Conservation (phyloP, 495 filamentous ascomycete species). For the Margaritispora aquatica region DNA sequence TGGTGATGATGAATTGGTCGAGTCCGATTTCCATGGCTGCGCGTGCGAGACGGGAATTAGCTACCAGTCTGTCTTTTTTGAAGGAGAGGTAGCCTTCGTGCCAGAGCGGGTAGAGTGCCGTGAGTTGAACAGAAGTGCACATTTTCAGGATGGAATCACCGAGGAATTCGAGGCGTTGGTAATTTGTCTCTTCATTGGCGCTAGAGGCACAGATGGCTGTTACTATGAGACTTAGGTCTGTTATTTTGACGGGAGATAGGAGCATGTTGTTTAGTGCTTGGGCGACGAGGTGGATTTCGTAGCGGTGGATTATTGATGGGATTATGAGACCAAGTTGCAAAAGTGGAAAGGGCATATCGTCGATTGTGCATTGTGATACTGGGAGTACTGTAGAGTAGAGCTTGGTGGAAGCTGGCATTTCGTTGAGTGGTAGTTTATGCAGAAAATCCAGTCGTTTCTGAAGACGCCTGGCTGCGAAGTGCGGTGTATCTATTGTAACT, state of each 20-base stretch:
- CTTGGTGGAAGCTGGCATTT: conserved; percentile 18
- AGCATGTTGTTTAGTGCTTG: conserved; percentile 54
- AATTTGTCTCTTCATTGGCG: conserved; percentile 57
- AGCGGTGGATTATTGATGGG: conserved; percentile 65
- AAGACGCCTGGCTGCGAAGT: conserved; percentile 44
- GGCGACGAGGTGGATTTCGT: conserved; percentile 61
- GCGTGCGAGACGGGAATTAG: conserved; percentile 62
- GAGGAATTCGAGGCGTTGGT: conserved; percentile 85
- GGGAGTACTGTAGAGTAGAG: conserved; percentile 31
- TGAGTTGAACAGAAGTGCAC: conserved; percentile 58
- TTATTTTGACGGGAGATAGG: conserved; percentile 48
- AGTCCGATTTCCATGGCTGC: conserved; percentile 59
- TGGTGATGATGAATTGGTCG: conserved; percentile 67
- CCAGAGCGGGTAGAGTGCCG: conserved; percentile 59
- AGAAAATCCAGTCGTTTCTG: conserved; percentile 57
- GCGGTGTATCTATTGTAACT: conserved; percentile 33
- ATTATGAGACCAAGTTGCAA: conserved; percentile 64
- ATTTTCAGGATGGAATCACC: conserved; percentile 86
- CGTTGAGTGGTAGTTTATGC: conserved; percentile 25
- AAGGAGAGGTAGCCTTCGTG: conserved; percentile 74
- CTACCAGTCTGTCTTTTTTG: conserved; percentile 61
- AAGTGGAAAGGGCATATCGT: conserved; percentile 52
- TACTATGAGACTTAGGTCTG: conserved; percentile 50
- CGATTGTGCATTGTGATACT: conserved; percentile 29
- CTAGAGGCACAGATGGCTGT: conserved; percentile 67